A percentile compares a stretch with the other conserved stretches of the same genome.
Conservation (phyloP, 306 rosid species). For the Psophocarpus tetragonolobus region DNA sequence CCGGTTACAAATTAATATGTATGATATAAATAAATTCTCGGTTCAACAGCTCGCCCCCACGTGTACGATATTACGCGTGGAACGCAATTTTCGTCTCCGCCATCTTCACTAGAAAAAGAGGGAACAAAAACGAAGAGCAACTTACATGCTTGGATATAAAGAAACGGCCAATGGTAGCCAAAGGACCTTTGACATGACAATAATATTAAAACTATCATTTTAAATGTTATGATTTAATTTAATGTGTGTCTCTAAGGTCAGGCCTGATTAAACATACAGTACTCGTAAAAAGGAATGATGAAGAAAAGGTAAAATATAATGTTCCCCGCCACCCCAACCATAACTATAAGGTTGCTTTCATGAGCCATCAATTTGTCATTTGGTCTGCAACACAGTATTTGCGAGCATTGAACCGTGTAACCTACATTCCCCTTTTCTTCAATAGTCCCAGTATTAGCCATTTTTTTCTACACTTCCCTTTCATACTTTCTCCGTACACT, state of each 20-base stretch:
- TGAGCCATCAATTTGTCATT: constrained; percentile 50
- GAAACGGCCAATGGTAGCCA: constrained; percentile 35
- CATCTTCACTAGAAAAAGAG: constrained; percentile 11
- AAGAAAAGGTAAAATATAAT: constrained; percentile 36
- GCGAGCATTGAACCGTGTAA: constrained; percentile 29
- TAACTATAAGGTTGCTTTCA: constrained; percentile 42
- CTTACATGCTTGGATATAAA: constrained; percentile 48
- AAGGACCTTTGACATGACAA: too few relatives aligned
- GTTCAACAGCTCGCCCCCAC: constrained; percentile 40
- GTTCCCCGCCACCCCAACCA: constrained; percentile 75
- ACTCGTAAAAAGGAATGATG: not conserved
- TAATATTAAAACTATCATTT: too few relatives aligned
- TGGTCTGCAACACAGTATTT: constrained; percentile 45
- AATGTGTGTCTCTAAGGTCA: not conserved
- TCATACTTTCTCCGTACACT: too few relatives aligned
- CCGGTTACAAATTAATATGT: too few relatives aligned
- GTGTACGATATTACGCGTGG: constrained; percentile 42
- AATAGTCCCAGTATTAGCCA: too few relatives aligned
- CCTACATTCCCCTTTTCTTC: constrained; percentile 25
- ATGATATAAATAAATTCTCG: too few relatives aligned
- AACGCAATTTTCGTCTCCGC: constrained; percentile 11
- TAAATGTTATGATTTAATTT: too few relatives aligned
- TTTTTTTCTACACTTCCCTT: too few relatives aligned
- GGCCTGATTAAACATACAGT: not conserved
- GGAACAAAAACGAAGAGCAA: not conserved